Evolutionary conservation across 345 rosid species (phyloP), one percentile per base, ranked within the genome.

Genomic region (Salix koriyanagi): DNA sequence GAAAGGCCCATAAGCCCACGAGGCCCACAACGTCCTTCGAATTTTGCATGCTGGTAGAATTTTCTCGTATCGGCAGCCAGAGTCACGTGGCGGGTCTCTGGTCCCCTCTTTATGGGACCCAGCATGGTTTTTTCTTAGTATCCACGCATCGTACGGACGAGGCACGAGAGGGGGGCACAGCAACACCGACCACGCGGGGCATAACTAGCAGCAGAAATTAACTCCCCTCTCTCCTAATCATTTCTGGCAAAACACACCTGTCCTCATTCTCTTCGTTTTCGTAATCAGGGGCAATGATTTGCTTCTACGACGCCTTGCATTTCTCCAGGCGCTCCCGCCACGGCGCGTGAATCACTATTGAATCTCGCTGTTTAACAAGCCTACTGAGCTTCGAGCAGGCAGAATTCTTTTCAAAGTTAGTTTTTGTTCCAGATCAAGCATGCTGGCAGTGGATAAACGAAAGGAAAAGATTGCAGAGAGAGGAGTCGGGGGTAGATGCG

Each of bases 71-170:
- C 1, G 5, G 62, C 28, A n/a, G 28, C 62, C 62, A n/a, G 62
- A 0, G 14, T 58, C 14, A 23, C 12, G 62, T 10, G 13, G 28
- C 1, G 62, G 25, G 21, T 52, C n/a, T 9, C 2, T n/a, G 62
- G 62, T 58, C 62, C 62, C 62, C 62, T 0, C 0, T 8, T 58
- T 2, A 3, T 3, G 28, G 14, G 62, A 3, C 28, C 62, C 62
- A n/a, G 0, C 4, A n/a, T 8, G 9, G 11, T 4, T 9, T n/a
- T 23, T 56, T 58, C 16, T 1, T 44, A 12, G 15, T 44, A 44
- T 12, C 48, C 48, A 13, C 13, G 69, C 73, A 28, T 37, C 61
- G 80, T 76, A 79, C 80, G 83, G 80, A 74, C 25, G 61, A 30
- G 11, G 36, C 48, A 70, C 72, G 13, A 26, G 34, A 16, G 37